Percentiles rank a stretch among this genome's conserved stretches.
These are phyloP conservation scores for Falciphora oryzae DNA, from an alignment of 2,329 filamentous ascomycete genomes.

Conservation along the genomic window DNA sequence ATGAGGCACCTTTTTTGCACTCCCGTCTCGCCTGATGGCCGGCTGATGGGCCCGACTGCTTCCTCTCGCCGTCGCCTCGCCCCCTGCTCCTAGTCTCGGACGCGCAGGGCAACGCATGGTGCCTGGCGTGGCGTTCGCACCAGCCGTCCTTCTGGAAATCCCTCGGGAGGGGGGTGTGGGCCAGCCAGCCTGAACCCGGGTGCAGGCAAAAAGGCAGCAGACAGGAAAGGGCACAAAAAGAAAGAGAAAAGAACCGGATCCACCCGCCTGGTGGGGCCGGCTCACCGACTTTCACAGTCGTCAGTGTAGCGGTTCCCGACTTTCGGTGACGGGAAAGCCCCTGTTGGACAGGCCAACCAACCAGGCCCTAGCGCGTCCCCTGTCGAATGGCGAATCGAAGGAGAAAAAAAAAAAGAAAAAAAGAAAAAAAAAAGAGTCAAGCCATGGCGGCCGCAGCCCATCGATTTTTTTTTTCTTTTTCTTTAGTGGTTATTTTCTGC, in stretches of 20 bases:
- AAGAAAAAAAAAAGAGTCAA: neutral
- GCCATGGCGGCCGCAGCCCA: neutral
- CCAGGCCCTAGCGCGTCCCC: neutral
- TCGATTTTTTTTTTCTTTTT: neutral
- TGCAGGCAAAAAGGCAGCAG: neutral
- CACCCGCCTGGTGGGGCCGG: constrained; percentile 3
- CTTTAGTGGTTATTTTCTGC: neutral
- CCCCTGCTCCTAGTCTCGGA: neutral
- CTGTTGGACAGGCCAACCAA: neutral
- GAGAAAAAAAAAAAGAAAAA: neutral
- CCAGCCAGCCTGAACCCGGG: neutral
- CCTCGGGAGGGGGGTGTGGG: neutral
- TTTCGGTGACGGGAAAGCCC: constrained; percentile 7
- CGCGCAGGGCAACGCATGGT: constrained; percentile 2
- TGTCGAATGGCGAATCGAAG: neutral
- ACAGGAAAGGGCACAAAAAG: constrained; percentile 1
- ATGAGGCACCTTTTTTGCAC: constrained; percentile 6
- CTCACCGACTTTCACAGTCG: constrained; percentile 6
- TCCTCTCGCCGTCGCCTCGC: neutral
- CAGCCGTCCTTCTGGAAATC: constrained; percentile 4
- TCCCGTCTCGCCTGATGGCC: neutral
- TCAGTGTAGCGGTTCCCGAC: constrained; percentile 4
- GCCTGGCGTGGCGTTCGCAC: constrained; percentile 8
- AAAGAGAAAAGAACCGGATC: constrained; percentile 4
- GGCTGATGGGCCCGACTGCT: neutral